phyloP scores from a whole-genome alignment of 139 green algal species.

The Gonium pectorale region DNA sequence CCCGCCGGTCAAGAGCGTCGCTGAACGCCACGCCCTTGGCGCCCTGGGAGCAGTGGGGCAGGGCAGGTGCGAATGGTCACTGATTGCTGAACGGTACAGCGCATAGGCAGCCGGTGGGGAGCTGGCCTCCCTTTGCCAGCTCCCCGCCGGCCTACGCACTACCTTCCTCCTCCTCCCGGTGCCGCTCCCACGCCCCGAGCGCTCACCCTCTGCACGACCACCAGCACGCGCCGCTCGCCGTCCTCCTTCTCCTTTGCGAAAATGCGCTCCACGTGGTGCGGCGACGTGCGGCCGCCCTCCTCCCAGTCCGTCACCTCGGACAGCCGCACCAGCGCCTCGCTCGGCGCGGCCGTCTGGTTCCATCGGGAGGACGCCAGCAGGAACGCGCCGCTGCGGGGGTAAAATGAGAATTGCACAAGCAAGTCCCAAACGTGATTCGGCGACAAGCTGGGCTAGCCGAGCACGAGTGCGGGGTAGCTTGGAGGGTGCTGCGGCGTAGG shows the following conservation, averaged over 20 bases:
- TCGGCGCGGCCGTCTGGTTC: conserved; percentile 28
- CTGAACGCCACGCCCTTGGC: conserved; percentile 72
- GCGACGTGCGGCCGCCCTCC: conserved; percentile 69
- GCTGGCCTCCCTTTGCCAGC: too few species aligned
- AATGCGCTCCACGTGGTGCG: conserved; percentile 66
- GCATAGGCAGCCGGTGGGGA: too few species aligned
- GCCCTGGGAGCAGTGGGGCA: conserved; percentile 48
- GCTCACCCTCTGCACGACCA: conserved; percentile 55
- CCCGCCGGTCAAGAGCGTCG: conserved; percentile 62
- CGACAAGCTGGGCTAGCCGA: too few species aligned
- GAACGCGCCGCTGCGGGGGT: conserved; percentile 55
- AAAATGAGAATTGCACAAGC: too few species aligned
- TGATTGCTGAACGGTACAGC: too few species aligned
- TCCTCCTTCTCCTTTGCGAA: conserved; percentile 78
- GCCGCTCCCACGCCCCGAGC: not conserved
- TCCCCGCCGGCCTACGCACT: not conserved
- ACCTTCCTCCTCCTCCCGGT: not conserved
- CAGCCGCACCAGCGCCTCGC: conserved; percentile 52
- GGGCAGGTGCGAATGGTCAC: too few species aligned
- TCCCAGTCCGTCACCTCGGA: conserved; percentile 74
- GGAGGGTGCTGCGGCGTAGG: too few species aligned
- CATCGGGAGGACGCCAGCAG: conserved; percentile 57
- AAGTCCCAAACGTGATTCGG: too few species aligned
- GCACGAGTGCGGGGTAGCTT: too few species aligned
- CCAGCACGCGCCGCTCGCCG: conserved; percentile 70